These are phyloP conservation scores for Larix sibirica DNA, from an alignment of 83 land plant genomes.

Conservation along the genomic window DNA sequence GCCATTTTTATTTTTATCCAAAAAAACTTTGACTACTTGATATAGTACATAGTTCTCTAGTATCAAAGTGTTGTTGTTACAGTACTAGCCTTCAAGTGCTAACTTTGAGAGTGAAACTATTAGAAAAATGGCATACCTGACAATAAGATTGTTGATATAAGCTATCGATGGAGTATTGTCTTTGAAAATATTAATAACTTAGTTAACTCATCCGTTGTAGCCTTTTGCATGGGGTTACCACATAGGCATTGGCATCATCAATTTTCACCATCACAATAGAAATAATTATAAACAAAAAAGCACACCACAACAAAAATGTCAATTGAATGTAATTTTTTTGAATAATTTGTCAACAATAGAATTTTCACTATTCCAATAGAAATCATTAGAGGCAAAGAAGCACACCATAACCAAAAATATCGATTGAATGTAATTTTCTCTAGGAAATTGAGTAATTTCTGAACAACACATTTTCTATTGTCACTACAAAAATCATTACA, in stretches of 20 bases:
- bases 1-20: too few species aligned
- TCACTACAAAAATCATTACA: too few species aligned
- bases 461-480: too few species aligned
- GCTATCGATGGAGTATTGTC: slow-evolving; percentile 50
- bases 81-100: too few species aligned
- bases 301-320: background rate
- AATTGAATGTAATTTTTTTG: background rate
- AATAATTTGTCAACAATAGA: background rate
- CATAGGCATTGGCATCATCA: slow-evolving; percentile 26
- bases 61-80: too few species aligned
- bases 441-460: too few species aligned
- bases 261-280: background rate
- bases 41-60: too few species aligned
- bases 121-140: slow-evolving; percentile 25
- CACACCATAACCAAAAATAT: too few species aligned
- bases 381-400: too few species aligned
- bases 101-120: background rate
- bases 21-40: too few species aligned
- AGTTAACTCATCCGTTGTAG: slow-evolving; percentile 44
- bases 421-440: too few species aligned
- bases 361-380: too few species aligned
- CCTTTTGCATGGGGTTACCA: slow-evolving; percentile 30
- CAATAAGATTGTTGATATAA: slow-evolving; percentile 50
- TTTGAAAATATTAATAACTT: slow-evolving; percentile 42
- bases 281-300: background rate